Evolutionary conservation across 768 basidiomycete species (phyloP), one percentile per base, ranked within the genome.

Genomic region (Phallus indusiatus): DNA sequence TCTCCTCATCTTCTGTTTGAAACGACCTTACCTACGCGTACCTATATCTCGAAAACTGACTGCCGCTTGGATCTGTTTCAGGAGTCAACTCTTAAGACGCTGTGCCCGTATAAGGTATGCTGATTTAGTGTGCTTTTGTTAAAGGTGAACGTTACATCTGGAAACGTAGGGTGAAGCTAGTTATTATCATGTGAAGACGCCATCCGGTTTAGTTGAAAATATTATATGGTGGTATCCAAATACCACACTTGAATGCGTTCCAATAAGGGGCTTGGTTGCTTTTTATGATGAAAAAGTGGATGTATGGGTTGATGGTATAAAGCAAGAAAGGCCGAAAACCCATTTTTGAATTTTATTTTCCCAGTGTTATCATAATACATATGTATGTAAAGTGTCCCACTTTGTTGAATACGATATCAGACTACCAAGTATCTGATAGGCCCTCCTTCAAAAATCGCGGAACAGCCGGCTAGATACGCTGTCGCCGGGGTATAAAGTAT

Each of bases 221-320:
- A 67, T 84, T 5, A 78, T 82, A 16, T 86, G 85, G 85, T 85
- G 77, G 75, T 86, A 86, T 68, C 78, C 75, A 24, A 74, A 75
- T 42, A 77, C 84, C 0, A 75, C 70, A 14, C 70, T 71, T 0
- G 84, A 85, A 61, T 79, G 79, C 46, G 70, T 74, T 2, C 72
- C 69, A 20, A 76, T 85, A 50, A 72, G 68, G 53, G 82, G 82
- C 17, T 75, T 76, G 59, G 69, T 81, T 7, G 78, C 82, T 0
- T 85, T 84, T 66, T 83, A 82, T 61, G 83, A 86, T 55, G 84
- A 87, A 63, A 84, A 81, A 61, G 78, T 86, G 24, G 82, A 85
- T 55, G 77, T 86, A 12, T 86, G 76, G 72, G 66, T 86, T 16
- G 83, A 86, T 63, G 83, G 77, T 17, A 74, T 74, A 57, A 81